phyloP scores from a whole-genome alignment of 2,329 filamentous ascomycete genomes.

The Aureobasidium namibiae region DNA sequence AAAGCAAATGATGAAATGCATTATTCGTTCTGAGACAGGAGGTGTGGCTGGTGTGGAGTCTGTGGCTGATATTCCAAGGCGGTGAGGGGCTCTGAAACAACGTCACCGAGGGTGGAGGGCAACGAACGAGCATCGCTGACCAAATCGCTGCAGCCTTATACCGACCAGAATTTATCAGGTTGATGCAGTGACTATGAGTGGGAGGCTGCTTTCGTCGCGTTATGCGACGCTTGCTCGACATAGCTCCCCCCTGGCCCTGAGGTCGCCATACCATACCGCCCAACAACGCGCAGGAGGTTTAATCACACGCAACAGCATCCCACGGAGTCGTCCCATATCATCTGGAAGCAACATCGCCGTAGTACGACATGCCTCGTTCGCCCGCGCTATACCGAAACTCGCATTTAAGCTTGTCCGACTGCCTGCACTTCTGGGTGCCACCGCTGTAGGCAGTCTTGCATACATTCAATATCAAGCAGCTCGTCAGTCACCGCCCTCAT shows the following conservation, averaged over 20 bases:
- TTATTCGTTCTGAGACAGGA: not conserved
- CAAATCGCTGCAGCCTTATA: not conserved
- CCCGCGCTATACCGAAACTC: conserved; percentile 69
- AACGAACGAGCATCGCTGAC: not conserved
- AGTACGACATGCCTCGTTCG: conserved; percentile 56
- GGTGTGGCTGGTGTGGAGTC: not conserved
- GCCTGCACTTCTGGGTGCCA: conserved; percentile 84
- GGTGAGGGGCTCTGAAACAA: not conserved
- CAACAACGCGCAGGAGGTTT: conserved; percentile 28
- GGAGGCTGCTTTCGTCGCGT: conserved; percentile 67
- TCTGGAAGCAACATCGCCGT: conserved; percentile 43
- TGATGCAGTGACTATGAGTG: conserved; percentile 46
- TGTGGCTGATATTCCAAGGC: not conserved
- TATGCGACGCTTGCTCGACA: conserved; percentile 59
- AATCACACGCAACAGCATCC: conserved; percentile 28
- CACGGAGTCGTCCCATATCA: conserved; percentile 18
- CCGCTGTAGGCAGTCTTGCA: conserved; percentile 76
- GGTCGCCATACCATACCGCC: conserved; percentile 24
- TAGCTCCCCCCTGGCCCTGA: conserved; percentile 44
- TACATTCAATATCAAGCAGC: conserved; percentile 94
- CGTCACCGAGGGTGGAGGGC: not conserved
- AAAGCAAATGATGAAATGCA: too few relatives aligned
- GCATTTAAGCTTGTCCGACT: conserved; percentile 82
- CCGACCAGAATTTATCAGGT: not conserved
- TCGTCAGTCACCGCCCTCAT: conserved; percentile 21